A percentile compares a stretch with the other conserved stretches of the same genome.
Evolutionary conservation across 1,284 basidiomycete species (phyloP).

Genomic region (Athelia sp.): DNA sequence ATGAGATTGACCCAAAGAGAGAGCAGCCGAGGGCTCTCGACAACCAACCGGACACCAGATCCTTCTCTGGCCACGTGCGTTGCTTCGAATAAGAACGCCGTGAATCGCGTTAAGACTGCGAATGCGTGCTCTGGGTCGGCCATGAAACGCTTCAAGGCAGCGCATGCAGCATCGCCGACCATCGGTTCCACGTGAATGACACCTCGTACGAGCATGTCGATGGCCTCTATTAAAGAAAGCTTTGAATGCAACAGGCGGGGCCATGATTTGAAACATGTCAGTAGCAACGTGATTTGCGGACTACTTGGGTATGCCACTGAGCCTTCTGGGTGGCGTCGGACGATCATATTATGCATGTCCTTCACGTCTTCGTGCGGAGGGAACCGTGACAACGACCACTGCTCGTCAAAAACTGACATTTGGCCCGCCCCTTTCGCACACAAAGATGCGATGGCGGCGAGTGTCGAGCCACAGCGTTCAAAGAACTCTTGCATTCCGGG

Average conservation of each 20-base stretch:
- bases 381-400: slow-evolving; percentile 61
- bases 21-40: slow-evolving; percentile 63
- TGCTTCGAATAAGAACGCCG: slow-evolving; percentile 76
- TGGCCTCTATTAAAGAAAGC: slow-evolving; percentile 53
- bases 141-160: slow-evolving; percentile 74
- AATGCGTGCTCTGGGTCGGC: slow-evolving; percentile 52
- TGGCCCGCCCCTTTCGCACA: slow-evolving; percentile 70
- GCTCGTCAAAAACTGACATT: slow-evolving; percentile 84
- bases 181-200: slow-evolving; percentile 81
- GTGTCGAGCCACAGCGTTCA: slow-evolving; percentile 57
- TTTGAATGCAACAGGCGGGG: slow-evolving; percentile 71
- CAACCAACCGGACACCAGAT: slow-evolving; percentile 53
- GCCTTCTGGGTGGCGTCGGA: slow-evolving; percentile 69
- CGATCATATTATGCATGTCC: slow-evolving; percentile 47
- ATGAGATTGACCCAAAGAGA: slow-evolving; percentile 76
- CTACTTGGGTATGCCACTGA: slow-evolving; percentile 68
- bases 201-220: slow-evolving; percentile 80
- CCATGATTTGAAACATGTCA: slow-evolving; percentile 81
- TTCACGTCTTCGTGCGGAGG: slow-evolving; percentile 63
- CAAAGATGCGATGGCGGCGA: slow-evolving; percentile 58
- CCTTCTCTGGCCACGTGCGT: slow-evolving; percentile 64
- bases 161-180: slow-evolving; percentile 65
- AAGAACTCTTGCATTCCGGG: slow-evolving; percentile 76
- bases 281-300: slow-evolving; percentile 71
- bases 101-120: slow-evolving; percentile 67